Evolutionary conservation across 768 basidiomycete species (phyloP), one percentile per base, ranked within the genome.

Genomic region (Boletus pseudopeckii): DNA sequence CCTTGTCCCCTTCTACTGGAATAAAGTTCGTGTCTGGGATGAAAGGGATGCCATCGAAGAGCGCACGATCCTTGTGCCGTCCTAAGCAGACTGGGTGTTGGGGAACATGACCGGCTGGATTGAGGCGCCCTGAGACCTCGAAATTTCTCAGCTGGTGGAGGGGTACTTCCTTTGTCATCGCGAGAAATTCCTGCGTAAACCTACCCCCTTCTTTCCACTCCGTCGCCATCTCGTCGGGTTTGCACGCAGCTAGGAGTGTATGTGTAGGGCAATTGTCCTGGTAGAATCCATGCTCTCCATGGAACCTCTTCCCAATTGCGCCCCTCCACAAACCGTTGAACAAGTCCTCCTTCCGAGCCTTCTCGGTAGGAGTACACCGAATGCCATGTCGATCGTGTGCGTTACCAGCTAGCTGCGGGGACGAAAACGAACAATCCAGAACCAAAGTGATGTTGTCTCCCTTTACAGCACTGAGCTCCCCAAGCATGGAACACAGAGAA

Each of bases 401-500:
- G 15, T 75, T 72, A 33, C 67, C 65, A 17, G 73, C 69, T 44
- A 74, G 71, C 18, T 67, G 60, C 13, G 77, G 71, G 7, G 70
- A 67, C 10, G 80, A 75, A 69, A 86, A 86, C 60, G 82, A 86
- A 58, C 80, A 78, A 66, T 88, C 86, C 22, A 87, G 72, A 51
- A 88, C 75, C 52, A 88, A 66, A 1, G 85, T 84, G 66, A 88
- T 81, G 54, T 88, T 88, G 65, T 87, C 74, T 30, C 86, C 86
- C 60, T 87, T 88, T 42, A 69, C 71, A 24, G 69, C 68, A 17
- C 75, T 71, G 38, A 88, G 77, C 48, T 85, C 81, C 48, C 63
- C 59, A n/a, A 88, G 68, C 75, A 88, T 79, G 37, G 84, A 77
- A 39, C 76, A 74, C 51, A 88, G 70, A 10, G 86, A 85, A 45